phyloP scores from a whole-genome alignment of 495 filamentous ascomycete genomes.

The Monascus purpureus region DNA sequence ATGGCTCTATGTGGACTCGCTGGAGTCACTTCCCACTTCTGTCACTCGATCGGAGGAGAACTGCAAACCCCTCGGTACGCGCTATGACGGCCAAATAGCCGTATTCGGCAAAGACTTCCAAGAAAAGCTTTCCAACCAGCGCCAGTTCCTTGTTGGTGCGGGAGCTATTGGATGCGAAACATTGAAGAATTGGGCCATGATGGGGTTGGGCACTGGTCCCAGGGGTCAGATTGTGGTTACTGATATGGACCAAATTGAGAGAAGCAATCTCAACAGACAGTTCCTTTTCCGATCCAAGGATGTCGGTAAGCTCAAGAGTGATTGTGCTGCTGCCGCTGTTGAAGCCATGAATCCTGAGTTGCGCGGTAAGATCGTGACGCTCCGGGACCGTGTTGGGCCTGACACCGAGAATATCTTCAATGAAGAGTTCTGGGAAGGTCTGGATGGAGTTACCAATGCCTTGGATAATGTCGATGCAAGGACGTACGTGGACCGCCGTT shows the following conservation, averaged over 20 bases:
- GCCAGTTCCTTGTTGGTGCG: conserved; percentile 87
- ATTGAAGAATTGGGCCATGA: conserved; percentile 99
- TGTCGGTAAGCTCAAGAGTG: conserved; percentile 95
- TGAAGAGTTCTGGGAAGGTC: conserved; percentile 80
- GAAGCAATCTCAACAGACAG: conserved; percentile 96
- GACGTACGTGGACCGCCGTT: conserved; percentile 93
- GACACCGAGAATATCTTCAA: conserved; percentile 95
- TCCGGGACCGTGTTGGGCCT: conserved; percentile 78
- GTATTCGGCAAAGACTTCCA: conserved; percentile 92
- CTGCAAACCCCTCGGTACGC: conserved; percentile 66
- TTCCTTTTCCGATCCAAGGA: conserved; percentile 92
- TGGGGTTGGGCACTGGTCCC: conserved; percentile 80
- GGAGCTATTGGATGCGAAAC: conserved; percentile 99
- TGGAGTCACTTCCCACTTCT: conserved; percentile 78
- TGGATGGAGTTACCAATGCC: conserved; percentile 92
- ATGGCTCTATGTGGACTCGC: conserved; percentile 92
- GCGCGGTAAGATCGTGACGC: conserved; percentile 62
- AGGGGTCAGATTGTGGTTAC: conserved; percentile 83
- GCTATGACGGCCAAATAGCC: conserved; percentile 95
- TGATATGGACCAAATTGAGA: conserved; percentile 98
- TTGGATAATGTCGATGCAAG: conserved; percentile 96
- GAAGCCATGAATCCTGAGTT: conserved; percentile 92
- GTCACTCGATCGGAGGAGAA: conserved; percentile 65
- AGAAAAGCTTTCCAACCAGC: conserved; percentile 78
- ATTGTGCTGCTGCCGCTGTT: conserved; percentile 79